Base-by-base conservation (phyloP, 2,329 filamentous ascomycete genomes). In the Colletotrichum sp. region DNA sequence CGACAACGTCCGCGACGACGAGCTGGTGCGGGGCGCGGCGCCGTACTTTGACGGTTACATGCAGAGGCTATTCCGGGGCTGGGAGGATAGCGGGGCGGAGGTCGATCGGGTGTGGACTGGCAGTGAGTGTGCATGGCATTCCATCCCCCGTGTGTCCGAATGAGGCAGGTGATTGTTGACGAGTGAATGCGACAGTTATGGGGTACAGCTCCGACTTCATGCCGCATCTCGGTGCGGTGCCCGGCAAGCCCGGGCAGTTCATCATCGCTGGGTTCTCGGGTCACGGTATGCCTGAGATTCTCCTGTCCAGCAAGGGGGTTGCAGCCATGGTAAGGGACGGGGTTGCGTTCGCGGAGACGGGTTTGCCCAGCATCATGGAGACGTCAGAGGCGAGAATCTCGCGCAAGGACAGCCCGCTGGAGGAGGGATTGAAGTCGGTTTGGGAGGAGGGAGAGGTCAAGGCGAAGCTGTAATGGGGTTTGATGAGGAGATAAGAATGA, bases 271-370 rank as follows among this genome's bases (percentile, higher is more conserved):
- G 89, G 1, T 90, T 90, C 75, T 87, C 85, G 34, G 89, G 89
- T 0, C 88, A 90, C 72, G 89, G 89, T 0, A 90, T 90, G 88
- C 85, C 87, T 0, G 79, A 87, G 44, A 85, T 89, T 24, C 86
- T 86, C 18, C 80, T 87, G 0, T 80, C 83, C 7, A 84, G 83
- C 8, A 85, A 86, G 75, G 87, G 83, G 0, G 59, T 89, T 12
- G 85, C 83, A 2, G 75, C 80, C 26, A 88, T 90, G 86, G 76
- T 88, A 0, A 32, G 79, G 5, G 77, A 82, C 1, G 81, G 78
- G 2, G 44, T 62, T 1, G 63, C 76, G 0, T 87, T 86, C 69
- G 81, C 83, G 49, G 78, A 83, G 10, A 84, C 85, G 1, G 84
- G 84, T 1, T 76, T 88, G 18, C 85, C 86, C 15, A 78, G 77